phyloP scores from a whole-genome alignment of 108 stramenopile species.

The Nitzschia sp. region DNA sequence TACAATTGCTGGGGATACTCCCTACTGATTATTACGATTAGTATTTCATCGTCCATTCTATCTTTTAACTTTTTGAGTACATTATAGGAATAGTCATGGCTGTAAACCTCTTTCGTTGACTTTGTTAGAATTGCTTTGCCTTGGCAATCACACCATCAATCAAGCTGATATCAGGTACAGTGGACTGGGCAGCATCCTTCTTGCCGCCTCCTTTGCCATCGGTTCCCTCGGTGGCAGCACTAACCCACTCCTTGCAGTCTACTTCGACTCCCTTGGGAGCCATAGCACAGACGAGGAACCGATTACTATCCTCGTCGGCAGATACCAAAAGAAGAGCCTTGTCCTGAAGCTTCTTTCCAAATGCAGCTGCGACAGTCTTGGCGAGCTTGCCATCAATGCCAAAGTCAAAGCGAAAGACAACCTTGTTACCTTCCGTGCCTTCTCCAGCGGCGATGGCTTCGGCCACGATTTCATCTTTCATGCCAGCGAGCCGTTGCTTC shows the following conservation, averaged over 20 bases:
- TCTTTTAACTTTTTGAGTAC: too few species aligned
- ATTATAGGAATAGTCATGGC: too few species aligned
- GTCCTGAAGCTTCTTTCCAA: conserved; percentile 82
- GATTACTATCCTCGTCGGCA: conserved; percentile 68
- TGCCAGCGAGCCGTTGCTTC: conserved; percentile 77
- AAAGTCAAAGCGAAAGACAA: conserved; percentile 89
- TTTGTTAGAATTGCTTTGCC: conserved; percentile 50
- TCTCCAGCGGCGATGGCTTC: conserved; percentile 65
- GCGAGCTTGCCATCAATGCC: conserved; percentile 91
- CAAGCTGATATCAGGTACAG: conserved; percentile 52
- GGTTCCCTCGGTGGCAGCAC: conserved; percentile 72
- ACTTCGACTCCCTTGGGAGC: conserved; percentile 77
- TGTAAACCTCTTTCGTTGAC: too few species aligned
- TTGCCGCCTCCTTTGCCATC: conserved; percentile 90
- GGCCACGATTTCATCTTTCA: conserved; percentile 67
- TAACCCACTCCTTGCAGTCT: conserved; percentile 85
- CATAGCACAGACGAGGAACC: conserved; percentile 75
- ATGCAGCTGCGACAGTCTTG: conserved; percentile 77
- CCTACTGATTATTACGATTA: neutral
- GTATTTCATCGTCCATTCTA: too few species aligned
- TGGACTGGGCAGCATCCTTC: conserved; percentile 79
- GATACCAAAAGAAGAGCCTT: conserved; percentile 83
- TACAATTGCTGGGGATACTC: neutral
- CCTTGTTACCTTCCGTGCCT: conserved; percentile 66
- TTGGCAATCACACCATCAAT: conserved; percentile 68